Base-by-base conservation (phyloP, 2,329 filamentous ascomycete genomes). In the Fusarium robinianum region DNA sequence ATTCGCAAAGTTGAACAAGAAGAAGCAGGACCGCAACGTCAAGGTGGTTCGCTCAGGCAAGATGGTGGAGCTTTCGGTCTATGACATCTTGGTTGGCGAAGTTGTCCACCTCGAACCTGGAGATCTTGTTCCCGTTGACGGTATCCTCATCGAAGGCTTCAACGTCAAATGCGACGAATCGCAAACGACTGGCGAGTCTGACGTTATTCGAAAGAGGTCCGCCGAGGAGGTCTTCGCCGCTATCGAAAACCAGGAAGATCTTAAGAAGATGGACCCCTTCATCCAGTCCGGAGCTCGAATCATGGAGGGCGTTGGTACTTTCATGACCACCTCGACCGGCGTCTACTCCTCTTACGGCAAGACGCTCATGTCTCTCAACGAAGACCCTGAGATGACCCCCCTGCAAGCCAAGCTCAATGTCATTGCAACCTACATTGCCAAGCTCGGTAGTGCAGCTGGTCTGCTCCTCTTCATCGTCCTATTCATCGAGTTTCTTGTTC, bases 261-360 rank as follows among this genome's bases (percentile, higher is more conserved):
- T 85, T 16, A 84, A 81, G 71, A 90, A 90, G 67, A 78, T 90
- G 68, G 87, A 91, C 53, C 87, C 87, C 0, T 89, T 91, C 57
- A 88, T 96, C 59, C 88, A 95, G 56, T 96, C 90, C 19, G 91
- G 87, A 21, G 79, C 83, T 38, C 86, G 86, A 51, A 85, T 90
- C 45, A 85, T 89, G 69, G 86, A 90, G 63, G 87, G 87, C 30
- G 80, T 89, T 7, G 87, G 87, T 9, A 88, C 83, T 2, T 90
- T 83, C 58, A 73, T 90, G 66, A 82, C 84, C 48, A 90, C 87
- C 2, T 86, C 84, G 11, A 86, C 86, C 21, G 87, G 87, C 45
- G 72, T 85, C 22, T 81, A 87, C 67, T 89, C 85, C 19, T 85
- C 83, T 30, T 88, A 88, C 65, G 87, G 87, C 63, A 85, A 85